phyloP scores from a whole-genome alignment of 306 rosid genomes.

The Cyclanthera cordifolia region DNA sequence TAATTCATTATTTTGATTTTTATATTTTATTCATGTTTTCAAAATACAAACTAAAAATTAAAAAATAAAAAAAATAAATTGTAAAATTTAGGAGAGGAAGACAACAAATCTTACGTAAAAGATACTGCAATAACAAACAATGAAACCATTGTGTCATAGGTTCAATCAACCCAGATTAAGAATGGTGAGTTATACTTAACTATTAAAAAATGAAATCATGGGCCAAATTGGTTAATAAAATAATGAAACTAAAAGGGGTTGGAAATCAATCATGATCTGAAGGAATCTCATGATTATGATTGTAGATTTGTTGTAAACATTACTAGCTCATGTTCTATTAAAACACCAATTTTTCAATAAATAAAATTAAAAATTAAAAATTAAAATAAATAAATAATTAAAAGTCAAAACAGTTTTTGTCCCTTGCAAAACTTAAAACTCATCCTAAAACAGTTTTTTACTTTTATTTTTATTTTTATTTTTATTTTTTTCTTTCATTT shows the following conservation, averaged over 20 bases:
- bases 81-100: no score
- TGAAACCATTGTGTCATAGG: no score
- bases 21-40: no score
- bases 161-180: no score
- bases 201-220: not conserved
- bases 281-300: constrained; percentile 1
- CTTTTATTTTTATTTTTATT: not conserved
- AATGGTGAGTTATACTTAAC: not conserved
- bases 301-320: constrained; percentile 7
- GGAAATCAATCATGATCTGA: constrained; percentile 1
- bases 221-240: constrained; percentile 2
- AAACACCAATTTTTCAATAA: no score
- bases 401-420: not conserved
- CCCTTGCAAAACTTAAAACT: not conserved
- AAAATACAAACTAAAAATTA: no score
- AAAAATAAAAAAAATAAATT: no score
- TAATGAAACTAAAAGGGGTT: not conserved
- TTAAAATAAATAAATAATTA: no score
- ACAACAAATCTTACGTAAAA: no score
- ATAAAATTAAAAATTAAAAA: no score
- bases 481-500: not conserved
- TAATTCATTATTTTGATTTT: no score
- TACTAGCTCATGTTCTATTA: not conserved
- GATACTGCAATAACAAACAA: no score
- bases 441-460: not conserved